These are phyloP conservation scores for Platanus orientalis DNA, from an alignment of 164 flowering plant species.

Conservation along the genomic window DNA sequence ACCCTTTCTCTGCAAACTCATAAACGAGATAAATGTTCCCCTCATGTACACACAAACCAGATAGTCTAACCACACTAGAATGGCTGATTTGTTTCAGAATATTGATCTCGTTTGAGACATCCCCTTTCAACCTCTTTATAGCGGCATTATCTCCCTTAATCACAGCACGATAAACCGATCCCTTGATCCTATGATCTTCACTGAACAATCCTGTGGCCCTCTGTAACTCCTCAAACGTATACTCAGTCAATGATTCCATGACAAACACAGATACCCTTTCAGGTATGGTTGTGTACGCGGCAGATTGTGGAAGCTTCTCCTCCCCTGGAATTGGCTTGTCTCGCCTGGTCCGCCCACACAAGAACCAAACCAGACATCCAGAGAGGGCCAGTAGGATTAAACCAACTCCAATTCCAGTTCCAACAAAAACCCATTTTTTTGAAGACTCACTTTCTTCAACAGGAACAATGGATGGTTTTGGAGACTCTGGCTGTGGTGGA, in stretches of 20 bases:
- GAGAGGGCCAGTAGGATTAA: constrained; percentile 17
- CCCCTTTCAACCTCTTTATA: constrained; percentile 57
- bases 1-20: constrained; percentile 57
- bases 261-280: too few relatives aligned
- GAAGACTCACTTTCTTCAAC: constrained; percentile 10
- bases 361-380: constrained; percentile 25
- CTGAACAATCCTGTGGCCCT: constrained; percentile 46
- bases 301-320: too few relatives aligned
- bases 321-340: constrained; percentile 8
- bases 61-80: constrained; percentile 49
- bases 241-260: constrained; percentile 44
- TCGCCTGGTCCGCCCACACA: constrained; percentile 5
- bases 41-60: constrained; percentile 53
- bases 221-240: constrained; percentile 49
- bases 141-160: constrained; percentile 56
- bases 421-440: constrained; percentile 49
- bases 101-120: constrained; percentile 51
- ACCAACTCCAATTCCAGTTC: constrained; percentile 47
- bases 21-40: constrained; percentile 62
- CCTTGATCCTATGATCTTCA: constrained; percentile 39
- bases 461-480: not conserved
- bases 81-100: constrained; percentile 58
- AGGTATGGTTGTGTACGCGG: too few relatives aligned
- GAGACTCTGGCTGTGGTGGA: too few relatives aligned
- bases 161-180: constrained; percentile 56